A percentile compares a stretch with the other conserved stretches of the same genome.
Conservation (phyloP, 1,139 yeast genomes). For the Yamadazyma buinensis region DNA sequence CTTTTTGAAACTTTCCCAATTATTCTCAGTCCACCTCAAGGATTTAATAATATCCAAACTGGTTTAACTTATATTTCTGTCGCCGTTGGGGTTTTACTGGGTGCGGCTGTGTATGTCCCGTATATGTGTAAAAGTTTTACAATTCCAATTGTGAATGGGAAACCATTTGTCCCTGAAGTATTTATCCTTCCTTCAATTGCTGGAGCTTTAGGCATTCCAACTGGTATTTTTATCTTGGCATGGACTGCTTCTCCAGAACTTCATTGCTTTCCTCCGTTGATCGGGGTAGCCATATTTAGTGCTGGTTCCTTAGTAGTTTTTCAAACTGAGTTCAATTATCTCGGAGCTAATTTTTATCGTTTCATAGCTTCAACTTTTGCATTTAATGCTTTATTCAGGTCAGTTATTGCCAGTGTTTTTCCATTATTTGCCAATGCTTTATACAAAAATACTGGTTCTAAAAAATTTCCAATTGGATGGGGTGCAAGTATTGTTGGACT, state of each 20-base stretch:
- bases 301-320: slow-evolving; percentile 36
- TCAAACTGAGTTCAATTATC: slow-evolving; percentile 36
- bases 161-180: slow-evolving; percentile 32
- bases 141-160: slow-evolving; percentile 18
- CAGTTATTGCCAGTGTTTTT: slow-evolving; percentile 56
- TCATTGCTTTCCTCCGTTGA: slow-evolving; percentile 41
- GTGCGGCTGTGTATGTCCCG: slow-evolving; percentile 23
- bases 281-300: slow-evolving; percentile 40
- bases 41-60: slow-evolving; percentile 45
- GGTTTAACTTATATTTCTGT: slow-evolving; percentile 47
- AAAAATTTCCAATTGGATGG: slow-evolving; percentile 54
- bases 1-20: slow-evolving; percentile 65
- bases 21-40: slow-evolving; percentile 40
- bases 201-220: slow-evolving; percentile 40
- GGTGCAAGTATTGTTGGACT: slow-evolving; percentile 49
- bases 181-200: slow-evolving; percentile 18
- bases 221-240: slow-evolving; percentile 45
- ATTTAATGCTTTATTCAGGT: slow-evolving; percentile 50
- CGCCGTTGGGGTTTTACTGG: slow-evolving; percentile 26
- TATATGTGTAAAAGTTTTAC: slow-evolving; percentile 22
- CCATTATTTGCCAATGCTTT: slow-evolving; percentile 57
- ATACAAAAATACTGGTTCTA: slow-evolving; percentile 42
- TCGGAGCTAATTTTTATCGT: slow-evolving; percentile 30
- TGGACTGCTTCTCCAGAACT: slow-evolving; percentile 43
- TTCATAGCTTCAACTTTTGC: slow-evolving; percentile 59